Percentiles rank a stretch among this genome's conserved stretches.
Evolutionary conservation across 2,329 filamentous ascomycete genomes (phyloP).

Genomic region (Aureobasidium subglaciale): DNA sequence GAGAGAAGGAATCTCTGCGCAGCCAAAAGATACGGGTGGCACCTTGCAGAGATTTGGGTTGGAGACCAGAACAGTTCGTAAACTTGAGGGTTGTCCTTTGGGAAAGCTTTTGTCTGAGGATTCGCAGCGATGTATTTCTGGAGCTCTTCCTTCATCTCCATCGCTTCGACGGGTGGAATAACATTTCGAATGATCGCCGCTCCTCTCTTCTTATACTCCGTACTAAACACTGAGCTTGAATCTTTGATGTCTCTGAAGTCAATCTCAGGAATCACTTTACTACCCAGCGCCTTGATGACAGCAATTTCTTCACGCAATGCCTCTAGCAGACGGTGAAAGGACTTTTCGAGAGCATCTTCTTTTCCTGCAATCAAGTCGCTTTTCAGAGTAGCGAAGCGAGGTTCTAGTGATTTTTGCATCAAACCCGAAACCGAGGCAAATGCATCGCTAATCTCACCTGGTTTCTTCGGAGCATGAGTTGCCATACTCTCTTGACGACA

Average conservation of each 20-base stretch:
- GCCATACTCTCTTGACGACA: neutral
- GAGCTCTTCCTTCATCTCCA: constrained; percentile 40
- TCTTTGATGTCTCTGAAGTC: constrained; percentile 39
- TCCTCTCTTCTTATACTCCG: constrained; percentile 51
- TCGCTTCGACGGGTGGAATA: constrained; percentile 35
- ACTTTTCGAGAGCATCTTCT: constrained; percentile 40
- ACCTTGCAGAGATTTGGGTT: constrained; percentile 40
- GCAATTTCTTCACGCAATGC: constrained; percentile 39
- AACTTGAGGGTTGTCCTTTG: constrained; percentile 41
- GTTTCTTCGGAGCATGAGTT: constrained; percentile 45
- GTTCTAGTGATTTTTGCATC: constrained; percentile 35
- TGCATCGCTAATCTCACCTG: constrained; percentile 44
- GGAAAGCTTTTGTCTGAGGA: constrained; percentile 41
- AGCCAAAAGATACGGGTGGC: constrained; percentile 40
- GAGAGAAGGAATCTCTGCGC: constrained; percentile 42
- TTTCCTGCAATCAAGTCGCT: constrained; percentile 35
- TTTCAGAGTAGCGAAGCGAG: constrained; percentile 41
- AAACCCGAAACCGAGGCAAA: constrained; percentile 43
- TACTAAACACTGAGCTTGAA: constrained; percentile 49
- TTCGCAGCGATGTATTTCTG: constrained; percentile 40
- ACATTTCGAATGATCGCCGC: constrained; percentile 42
- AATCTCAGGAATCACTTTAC: constrained; percentile 39
- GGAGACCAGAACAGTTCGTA: constrained; percentile 46
- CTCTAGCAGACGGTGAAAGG: constrained; percentile 39
- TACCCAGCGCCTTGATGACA: constrained; percentile 34